Conservation (phyloP, 2,329 filamentous ascomycete genomes). For the Pseudocercospora cruenta region DNA sequence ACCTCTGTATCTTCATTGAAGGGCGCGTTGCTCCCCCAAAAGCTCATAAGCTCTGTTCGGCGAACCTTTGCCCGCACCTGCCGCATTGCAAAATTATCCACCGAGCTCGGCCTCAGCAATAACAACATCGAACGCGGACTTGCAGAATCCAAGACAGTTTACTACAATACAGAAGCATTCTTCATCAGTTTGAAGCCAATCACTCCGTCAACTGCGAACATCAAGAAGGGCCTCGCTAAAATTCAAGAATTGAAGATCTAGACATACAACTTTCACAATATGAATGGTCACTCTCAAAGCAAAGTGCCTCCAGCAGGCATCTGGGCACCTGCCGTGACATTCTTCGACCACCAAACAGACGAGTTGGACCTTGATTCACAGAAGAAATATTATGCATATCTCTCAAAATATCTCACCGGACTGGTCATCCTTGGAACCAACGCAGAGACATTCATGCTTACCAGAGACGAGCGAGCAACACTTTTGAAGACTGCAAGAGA, state of each 20-base stretch:
- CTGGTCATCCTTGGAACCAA: constrained; percentile 54
- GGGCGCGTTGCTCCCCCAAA: background rate
- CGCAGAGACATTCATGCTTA: constrained; percentile 52
- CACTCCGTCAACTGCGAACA: background rate
- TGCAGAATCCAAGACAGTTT: background rate
- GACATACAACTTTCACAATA: constrained; percentile 8
- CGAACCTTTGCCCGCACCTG: constrained; percentile 7
- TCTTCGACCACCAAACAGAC: constrained; percentile 47
- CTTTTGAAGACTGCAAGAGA: constrained; percentile 47
- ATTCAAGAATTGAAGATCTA: background rate
- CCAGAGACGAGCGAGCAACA: constrained; percentile 46
- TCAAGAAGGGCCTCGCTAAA: background rate
- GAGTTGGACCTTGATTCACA: constrained; percentile 48
- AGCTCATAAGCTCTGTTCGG: constrained; percentile 1
- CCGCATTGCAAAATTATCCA: constrained; percentile 1
- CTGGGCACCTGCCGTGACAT: constrained; percentile 49
- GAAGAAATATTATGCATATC: constrained; percentile 49
- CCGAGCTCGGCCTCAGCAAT: constrained; percentile 1
- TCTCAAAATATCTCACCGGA: constrained; percentile 48
- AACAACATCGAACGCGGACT: background rate
- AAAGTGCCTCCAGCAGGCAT: constrained; percentile 57
- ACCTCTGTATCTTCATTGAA: background rate
- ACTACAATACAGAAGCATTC: no score
- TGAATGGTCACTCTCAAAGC: constrained; percentile 23
- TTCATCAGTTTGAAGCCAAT: background rate